phyloP scores from a whole-genome alignment of 2,329 filamentous ascomycete genomes.

The Aspergillus niger region DNA sequence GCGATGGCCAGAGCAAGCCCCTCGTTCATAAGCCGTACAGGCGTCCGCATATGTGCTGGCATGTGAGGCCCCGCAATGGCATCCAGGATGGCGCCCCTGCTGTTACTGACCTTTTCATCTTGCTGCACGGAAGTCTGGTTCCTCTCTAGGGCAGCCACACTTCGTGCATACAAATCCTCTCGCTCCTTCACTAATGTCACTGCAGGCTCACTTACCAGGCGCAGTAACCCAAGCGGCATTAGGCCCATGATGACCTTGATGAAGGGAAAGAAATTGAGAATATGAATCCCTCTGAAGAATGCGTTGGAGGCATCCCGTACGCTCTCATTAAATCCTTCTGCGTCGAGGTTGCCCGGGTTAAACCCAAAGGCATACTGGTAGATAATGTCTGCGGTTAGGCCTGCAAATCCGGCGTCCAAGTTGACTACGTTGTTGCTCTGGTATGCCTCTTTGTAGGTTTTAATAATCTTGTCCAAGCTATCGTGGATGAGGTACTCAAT shows the following conservation, averaged over 20 bases:
- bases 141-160: conserved; percentile 8
- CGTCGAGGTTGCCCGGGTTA: conserved; percentile 35
- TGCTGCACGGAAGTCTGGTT: neutral
- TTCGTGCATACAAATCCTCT: conserved; percentile 14
- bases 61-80: conserved; percentile 17
- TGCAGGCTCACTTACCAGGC: conserved; percentile 14
- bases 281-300: conserved; percentile 18
- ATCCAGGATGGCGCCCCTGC: conserved; percentile 18
- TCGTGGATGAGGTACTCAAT: conserved; percentile 18
- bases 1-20: conserved; percentile 2
- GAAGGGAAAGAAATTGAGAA: conserved; percentile 27
- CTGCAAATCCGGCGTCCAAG: conserved; percentile 27
- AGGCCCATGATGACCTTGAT: conserved; percentile 21
- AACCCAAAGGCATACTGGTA: conserved; percentile 39
- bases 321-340: conserved; percentile 27
- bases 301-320: conserved; percentile 24
- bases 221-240: conserved; percentile 19
- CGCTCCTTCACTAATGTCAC: conserved; percentile 21
- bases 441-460: conserved; percentile 14
- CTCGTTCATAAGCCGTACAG: conserved; percentile 32
- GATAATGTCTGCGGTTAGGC: conserved; percentile 40
- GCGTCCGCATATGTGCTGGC: conserved; percentile 20
- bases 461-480: conserved; percentile 18
- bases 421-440: conserved; percentile 17
- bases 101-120: neutral